Base-by-base conservation (phyloP, 768 basidiomycete genomes). In the Leccinum uliginosum region DNA sequence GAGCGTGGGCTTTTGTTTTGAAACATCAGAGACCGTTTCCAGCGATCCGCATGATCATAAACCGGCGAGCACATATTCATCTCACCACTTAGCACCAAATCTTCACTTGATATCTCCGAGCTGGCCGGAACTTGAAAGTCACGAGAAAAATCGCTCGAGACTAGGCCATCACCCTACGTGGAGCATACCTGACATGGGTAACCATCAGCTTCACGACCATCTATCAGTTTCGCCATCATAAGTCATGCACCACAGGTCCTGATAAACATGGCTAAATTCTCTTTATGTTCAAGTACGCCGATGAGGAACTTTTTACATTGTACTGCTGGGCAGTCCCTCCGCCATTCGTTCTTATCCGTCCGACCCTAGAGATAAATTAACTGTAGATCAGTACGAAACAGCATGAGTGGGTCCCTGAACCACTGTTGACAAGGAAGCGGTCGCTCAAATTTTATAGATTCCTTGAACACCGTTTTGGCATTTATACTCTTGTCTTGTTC, bases 271-370 rank as follows among this genome's bases (percentile, higher is more conserved):
- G 24, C 15, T 27, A 40, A 61, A 65, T 30, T 12, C 6, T 21
- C 27, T 35, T n/a, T 15, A n/a, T 47, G 38, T 50, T 58, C 60
- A 65, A 66, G 61, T 59, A 51, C 23, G 34, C 19, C 15, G 40
- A 38, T 52, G 53, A 40, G 21, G 47, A 12, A 3, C 34, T 47
- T 50, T 47, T 48, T 44, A 43, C 35, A 21, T 9, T 49, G 59
- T 59, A 15, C 62, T 65, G 65, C 51, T 38, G 59, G 50, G n/a
- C 55, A 51, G 62, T 57, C 43, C 47, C 44, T 12, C 24, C 23
- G 30, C 27, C 51, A n/a, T 54, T 38, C 53, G n/a, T 55, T 62
- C 47, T 26, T 29, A 43, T 21, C 2, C 38, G 38, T 40, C 38
- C 40, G 5, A 43, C 40, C 19, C 40, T 21, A 43, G 40, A 43